Evolutionary conservation across 2,329 filamentous ascomycete species (phyloP), one percentile per base, ranked within the genome.

Genomic region (Davidsoniella neocaledoniae): DNA sequence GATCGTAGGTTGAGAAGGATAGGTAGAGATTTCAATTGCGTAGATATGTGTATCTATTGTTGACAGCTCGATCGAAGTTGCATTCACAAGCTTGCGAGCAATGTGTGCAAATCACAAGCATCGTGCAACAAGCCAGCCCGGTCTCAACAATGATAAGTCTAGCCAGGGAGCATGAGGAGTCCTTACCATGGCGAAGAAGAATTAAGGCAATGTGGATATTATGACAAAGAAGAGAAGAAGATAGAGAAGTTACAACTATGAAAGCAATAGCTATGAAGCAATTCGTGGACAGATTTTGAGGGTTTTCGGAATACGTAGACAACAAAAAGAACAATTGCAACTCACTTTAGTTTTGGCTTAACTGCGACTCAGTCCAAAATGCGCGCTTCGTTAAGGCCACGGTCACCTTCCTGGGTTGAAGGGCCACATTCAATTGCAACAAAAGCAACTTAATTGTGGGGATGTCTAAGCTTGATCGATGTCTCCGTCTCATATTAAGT

Each of bases 341-440:
- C 12, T 33, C 2, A 12, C 29, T 33, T 33, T 8, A 33, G 8
- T 10, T 33, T 33, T 33, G 8, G 8, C 26, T 33, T 33, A 38
- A 26, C 44, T n/a, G 9, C 19, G 29, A 16, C 38, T 46, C 14
- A 19, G 36, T n/a, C 23, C 44, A 46, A 39, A 16, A 46, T 46
- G 44, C 44, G 33, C 44, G 19, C 36, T 39, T 19, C 37, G 44
- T 46, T 16, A 46, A 46, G 44, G 44, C 44, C 44, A 46, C 44
- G 44, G 44, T 46, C 44, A 46, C 44, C 38, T 25, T 46, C 38
- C 44, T 39, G 9, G 25, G 14, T 44, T 23, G 21, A 23, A 23
- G 4, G 21, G 9, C 29, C 29, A 33, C 12, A 33, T 23, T 39
- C 38, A 17, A n/a, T 8, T 25, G 19, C 10, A 2, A 19, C 17